Evolutionary conservation across 2,329 filamentous ascomycete genomes (phyloP).

Genomic region (Stromatinia cepivora): DNA sequence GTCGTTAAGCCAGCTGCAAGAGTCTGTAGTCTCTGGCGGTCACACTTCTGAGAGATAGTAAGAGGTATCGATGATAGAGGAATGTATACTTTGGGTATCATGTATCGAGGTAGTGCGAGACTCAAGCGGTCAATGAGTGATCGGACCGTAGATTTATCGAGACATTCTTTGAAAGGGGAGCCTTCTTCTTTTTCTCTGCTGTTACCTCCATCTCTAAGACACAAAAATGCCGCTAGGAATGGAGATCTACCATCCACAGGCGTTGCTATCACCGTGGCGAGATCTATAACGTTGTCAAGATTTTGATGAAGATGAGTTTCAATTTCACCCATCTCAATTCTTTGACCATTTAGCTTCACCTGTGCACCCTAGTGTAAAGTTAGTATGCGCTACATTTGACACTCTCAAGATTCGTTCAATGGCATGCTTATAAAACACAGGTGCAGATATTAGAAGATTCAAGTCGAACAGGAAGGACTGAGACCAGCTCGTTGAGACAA

Average conservation of each 20-base stretch:
- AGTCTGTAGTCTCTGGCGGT: constrained; percentile 42
- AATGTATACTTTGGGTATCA: constrained; percentile 41
- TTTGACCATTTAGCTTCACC: constrained; percentile 64
- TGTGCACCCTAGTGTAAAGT: constrained; percentile 42
- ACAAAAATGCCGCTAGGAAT: constrained; percentile 12
- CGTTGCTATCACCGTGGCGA: background rate
- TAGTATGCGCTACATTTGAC: background rate
- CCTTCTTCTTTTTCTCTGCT: background rate
- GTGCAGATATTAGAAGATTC: background rate
- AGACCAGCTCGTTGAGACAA: too few relatives aligned
- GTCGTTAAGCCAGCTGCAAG: background rate
- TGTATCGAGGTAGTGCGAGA: constrained; percentile 35
- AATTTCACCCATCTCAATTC: constrained; percentile 65
- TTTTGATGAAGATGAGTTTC: constrained; percentile 33
- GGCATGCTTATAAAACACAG: background rate
- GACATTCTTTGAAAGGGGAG: background rate
- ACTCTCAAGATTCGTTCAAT: background rate
- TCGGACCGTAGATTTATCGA: background rate
- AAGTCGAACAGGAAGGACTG: background rate
- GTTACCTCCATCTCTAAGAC: background rate
- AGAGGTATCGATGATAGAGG: constrained; percentile 38
- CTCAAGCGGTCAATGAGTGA: background rate
- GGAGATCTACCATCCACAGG: constrained; percentile 2
- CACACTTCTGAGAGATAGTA: constrained; percentile 40
- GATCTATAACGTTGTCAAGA: constrained; percentile 5